A percentile compares a stretch with the other conserved stretches of the same genome.
These are phyloP conservation scores for Leccinum incarnatum DNA, from an alignment of 768 basidiomycete genomes.

Conservation along the genomic window DNA sequence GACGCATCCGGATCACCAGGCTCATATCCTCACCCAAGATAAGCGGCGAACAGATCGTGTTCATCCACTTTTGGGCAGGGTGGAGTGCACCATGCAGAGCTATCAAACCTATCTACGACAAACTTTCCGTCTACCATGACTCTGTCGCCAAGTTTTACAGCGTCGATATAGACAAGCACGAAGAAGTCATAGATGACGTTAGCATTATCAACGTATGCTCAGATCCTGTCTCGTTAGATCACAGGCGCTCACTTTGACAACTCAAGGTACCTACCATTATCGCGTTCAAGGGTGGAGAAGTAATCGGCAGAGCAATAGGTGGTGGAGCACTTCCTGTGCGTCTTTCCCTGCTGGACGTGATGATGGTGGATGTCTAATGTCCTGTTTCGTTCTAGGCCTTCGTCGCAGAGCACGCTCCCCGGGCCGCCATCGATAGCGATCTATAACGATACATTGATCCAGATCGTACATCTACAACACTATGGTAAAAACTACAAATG, in stretches of 20 bases:
- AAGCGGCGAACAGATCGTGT: background rate
- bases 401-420: too few relatives aligned
- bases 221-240: background rate
- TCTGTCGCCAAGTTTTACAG: conserved; percentile 4
- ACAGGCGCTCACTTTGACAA: background rate
- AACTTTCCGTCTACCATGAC: background rate
- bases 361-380: background rate
- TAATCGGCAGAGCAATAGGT: too few relatives aligned
- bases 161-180: conserved; percentile 35
- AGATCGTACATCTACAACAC: too few relatives aligned
- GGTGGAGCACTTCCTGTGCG: too few relatives aligned
- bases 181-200: conserved; percentile 7
- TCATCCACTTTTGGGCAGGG: conserved; percentile 13
- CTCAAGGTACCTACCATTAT: background rate
- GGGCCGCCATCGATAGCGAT: too few relatives aligned
- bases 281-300: background rate
- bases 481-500: too few relatives aligned
- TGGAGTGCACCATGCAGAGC: conserved; percentile 9
- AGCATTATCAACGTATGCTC: background rate
- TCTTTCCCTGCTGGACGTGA: too few relatives aligned
- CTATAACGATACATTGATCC: too few relatives aligned
- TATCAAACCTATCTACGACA: conserved; percentile 4
- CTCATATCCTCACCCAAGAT: background rate
- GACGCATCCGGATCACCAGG: too few relatives aligned
- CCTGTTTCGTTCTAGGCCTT: too few relatives aligned